Conservation (phyloP, 768 basidiomycete species). For the Boletus insuetus region DNA sequence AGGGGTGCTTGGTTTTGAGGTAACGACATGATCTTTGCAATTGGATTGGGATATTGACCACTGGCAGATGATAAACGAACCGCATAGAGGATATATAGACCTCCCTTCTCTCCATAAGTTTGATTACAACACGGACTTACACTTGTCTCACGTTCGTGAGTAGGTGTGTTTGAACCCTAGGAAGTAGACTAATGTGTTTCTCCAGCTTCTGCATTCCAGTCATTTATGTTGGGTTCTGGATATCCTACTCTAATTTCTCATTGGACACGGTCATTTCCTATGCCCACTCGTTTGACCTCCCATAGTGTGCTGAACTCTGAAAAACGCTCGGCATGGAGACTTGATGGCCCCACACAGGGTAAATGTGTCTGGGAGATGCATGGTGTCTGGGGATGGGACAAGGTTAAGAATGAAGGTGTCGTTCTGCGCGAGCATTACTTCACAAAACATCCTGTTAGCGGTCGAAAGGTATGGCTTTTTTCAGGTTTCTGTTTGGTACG, state of each 20-base stretch:
- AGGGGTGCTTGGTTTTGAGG: conserved; percentile 88
- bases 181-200: background rate
- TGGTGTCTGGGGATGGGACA: conserved; percentile 91
- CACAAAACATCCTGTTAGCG: conserved; percentile 59
- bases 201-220: conserved; percentile 78
- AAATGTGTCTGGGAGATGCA: conserved; percentile 88
- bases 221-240: conserved; percentile 91
- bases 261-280: conserved; percentile 86
- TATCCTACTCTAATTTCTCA: conserved; percentile 73
- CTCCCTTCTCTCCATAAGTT: conserved; percentile 79
- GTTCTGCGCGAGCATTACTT: conserved; percentile 88
- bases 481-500: background rate
- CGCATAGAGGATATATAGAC: conserved; percentile 89
- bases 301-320: conserved; percentile 57
- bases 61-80: conserved; percentile 86
- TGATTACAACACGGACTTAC: conserved; percentile 94
- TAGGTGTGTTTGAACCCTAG: conserved; percentile 13
- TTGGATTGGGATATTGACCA: background rate
- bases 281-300: conserved; percentile 71
- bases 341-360: conserved; percentile 69
- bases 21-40: conserved; percentile 28
- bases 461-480: conserved; percentile 47
- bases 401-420: conserved; percentile 59
- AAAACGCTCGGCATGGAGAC: conserved; percentile 63
- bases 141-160: conserved; percentile 75